Percentiles rank a stretch among this genome's conserved stretches.
Conservation (phyloP, 208 protist genomes). For the Trypanosomatidae sp. region DNA sequence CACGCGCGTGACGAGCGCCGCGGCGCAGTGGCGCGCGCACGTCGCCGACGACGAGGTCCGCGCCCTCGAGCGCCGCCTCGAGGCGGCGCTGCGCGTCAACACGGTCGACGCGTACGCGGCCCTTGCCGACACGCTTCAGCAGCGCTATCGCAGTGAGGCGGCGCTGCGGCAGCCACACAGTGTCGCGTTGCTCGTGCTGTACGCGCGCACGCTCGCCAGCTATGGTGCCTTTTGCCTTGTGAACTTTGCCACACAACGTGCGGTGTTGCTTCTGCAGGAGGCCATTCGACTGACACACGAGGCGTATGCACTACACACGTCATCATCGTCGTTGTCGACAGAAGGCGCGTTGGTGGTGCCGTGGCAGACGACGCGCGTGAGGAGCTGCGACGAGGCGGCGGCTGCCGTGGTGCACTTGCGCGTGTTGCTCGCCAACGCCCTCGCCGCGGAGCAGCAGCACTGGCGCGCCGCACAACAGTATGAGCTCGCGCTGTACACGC, state of each 20-base stretch:
- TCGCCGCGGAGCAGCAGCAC: constrained; percentile 35
- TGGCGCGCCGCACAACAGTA: constrained; percentile 52
- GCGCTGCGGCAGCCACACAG: constrained; percentile 5
- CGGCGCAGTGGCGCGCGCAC: neutral
- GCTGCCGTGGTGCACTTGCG: constrained; percentile 28
- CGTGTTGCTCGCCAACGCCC: constrained; percentile 62
- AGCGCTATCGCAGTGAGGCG: constrained; percentile 17
- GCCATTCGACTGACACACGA: constrained; percentile 17
- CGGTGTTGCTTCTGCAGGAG: constrained; percentile 23
- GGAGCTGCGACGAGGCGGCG: neutral
- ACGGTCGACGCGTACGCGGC: constrained; percentile 24
- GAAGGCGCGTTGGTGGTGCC: neutral
- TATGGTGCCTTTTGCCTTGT: constrained; percentile 61
- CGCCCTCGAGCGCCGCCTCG: constrained; percentile 4
- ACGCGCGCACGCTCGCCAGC: constrained; percentile 45
- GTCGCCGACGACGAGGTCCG: neutral
- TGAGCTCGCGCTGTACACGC: constrained; percentile 10
- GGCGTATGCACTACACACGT: constrained; percentile 2
- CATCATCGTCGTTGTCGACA: neutral
- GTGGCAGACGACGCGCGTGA: neutral
- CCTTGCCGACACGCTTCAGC: constrained; percentile 13
- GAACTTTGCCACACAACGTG: constrained; percentile 24
- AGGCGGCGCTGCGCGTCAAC: constrained; percentile 9
- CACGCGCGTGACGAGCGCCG: too few species aligned
- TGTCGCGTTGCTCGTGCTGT: constrained; percentile 23